These are phyloP conservation scores for Aspergillus mulundensis DNA, from an alignment of 495 filamentous ascomycete genomes.

Conservation along the genomic window DNA sequence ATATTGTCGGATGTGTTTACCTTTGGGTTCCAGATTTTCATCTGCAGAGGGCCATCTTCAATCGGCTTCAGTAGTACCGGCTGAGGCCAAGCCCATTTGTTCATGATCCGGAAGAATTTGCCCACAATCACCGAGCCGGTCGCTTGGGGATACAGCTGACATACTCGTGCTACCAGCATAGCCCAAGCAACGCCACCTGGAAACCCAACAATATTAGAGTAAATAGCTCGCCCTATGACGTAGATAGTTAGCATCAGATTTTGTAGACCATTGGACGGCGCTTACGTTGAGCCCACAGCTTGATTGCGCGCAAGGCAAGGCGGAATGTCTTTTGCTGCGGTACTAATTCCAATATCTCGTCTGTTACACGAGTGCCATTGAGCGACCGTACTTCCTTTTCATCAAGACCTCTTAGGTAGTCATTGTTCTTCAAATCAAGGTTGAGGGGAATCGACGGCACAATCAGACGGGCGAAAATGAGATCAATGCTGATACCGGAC, in stretches of 20 bases:
- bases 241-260: background rate
- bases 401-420: constrained; percentile 77
- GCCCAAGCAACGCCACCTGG: constrained; percentile 97
- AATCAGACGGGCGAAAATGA: constrained; percentile 82
- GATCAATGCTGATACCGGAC: constrained; percentile 85
- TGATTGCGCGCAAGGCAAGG: constrained; percentile 82
- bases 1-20: constrained; percentile 36
- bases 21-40: constrained; percentile 92
- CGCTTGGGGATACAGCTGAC: constrained; percentile 94
- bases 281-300: constrained; percentile 89
- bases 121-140: constrained; percentile 76
- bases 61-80: constrained; percentile 86
- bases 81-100: constrained; percentile 88
- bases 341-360: constrained; percentile 83
- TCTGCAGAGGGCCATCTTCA: constrained; percentile 73
- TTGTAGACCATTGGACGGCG: background rate
- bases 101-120: constrained; percentile 93
- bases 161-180: constrained; percentile 92
- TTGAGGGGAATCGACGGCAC: constrained; percentile 67
- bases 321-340: constrained; percentile 86
- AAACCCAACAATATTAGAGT: constrained; percentile 92
- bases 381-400: constrained; percentile 82
- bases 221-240: constrained; percentile 67
- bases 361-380: constrained; percentile 89
- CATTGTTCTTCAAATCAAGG: constrained; percentile 74